Conservation (phyloP, 2,329 filamentous ascomycete species). For the Colletotrichum lini region DNA sequence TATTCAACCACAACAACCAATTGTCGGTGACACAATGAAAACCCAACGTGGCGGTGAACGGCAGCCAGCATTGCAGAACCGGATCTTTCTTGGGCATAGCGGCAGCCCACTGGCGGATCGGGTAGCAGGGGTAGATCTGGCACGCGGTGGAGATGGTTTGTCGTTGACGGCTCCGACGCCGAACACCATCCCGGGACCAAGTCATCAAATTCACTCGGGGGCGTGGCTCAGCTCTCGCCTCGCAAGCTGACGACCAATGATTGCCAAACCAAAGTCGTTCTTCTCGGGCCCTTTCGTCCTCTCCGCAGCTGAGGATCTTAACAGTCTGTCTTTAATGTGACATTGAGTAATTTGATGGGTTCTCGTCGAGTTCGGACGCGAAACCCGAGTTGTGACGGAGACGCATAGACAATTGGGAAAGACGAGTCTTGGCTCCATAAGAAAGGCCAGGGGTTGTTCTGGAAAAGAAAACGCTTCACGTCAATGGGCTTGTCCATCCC, state of each 20-base stretch:
- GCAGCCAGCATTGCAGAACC: slow-evolving; percentile 39
- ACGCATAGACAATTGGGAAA: slow-evolving; percentile 4
- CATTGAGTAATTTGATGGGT: not conserved
- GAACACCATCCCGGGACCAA: slow-evolving; percentile 15
- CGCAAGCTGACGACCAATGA: slow-evolving; percentile 1
- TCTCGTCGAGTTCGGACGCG: slow-evolving; percentile 31
- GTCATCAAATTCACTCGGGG: not conserved
- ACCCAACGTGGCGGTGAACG: slow-evolving; percentile 45
- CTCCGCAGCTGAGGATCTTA: not conserved
- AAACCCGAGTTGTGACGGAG: slow-evolving; percentile 23
- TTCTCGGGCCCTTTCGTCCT: not conserved
- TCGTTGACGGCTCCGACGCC: slow-evolving; percentile 25
- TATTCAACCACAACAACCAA: slow-evolving; percentile 30
- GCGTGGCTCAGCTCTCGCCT: slow-evolving; percentile 4
- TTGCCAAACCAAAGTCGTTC: not conserved
- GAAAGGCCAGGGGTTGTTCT: slow-evolving; percentile 30
- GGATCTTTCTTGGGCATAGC: slow-evolving; percentile 41
- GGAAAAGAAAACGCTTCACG: slow-evolving; percentile 24
- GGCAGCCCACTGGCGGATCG: slow-evolving; percentile 35
- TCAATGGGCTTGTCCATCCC: slow-evolving; percentile 37
- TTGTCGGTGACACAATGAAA: slow-evolving; percentile 43
- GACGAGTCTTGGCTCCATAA: not conserved
- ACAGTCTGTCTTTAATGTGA: slow-evolving; percentile 1
- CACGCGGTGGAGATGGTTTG: slow-evolving; percentile 33
- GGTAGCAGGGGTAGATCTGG: slow-evolving; percentile 43